A percentile compares a stretch with the other conserved stretches of the same genome.
phyloP scores from a whole-genome alignment of 768 basidiomycete species.

The Auricularia cornea region DNA sequence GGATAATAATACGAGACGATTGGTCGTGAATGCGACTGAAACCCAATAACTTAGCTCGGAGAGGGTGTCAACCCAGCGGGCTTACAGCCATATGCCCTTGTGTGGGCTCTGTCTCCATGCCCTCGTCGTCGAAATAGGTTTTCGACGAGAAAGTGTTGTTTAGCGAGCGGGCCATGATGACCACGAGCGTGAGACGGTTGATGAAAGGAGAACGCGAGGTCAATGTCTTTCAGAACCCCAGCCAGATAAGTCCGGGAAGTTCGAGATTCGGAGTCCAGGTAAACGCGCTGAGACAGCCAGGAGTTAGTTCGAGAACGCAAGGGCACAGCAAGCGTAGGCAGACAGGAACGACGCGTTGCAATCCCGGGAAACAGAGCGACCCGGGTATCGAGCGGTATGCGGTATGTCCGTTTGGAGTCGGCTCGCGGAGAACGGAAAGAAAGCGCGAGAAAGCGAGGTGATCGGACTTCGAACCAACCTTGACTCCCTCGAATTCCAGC shows the following conservation, averaged over 20 bases:
- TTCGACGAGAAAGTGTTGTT: background rate
- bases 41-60: background rate
- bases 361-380: background rate
- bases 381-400: too few relatives aligned
- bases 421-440: background rate
- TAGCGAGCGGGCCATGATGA: background rate
- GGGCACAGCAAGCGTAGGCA: background rate
- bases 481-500: too few relatives aligned
- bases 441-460: background rate
- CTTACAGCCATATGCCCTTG: background rate
- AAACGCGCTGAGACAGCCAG: too few relatives aligned
- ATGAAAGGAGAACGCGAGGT: too few relatives aligned
- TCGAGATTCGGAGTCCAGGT: too few relatives aligned
- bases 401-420: too few relatives aligned
- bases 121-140: background rate
- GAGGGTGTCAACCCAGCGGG: background rate
- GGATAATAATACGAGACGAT: constrained; percentile 97
- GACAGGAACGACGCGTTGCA: background rate
- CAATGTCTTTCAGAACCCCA: too few relatives aligned
- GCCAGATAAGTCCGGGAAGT: too few relatives aligned
- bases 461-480: background rate
- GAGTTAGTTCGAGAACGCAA: background rate
- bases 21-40: constrained; percentile 70
- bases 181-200: too few relatives aligned
- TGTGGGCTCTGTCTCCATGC: background rate